A percentile compares a stretch with the other conserved stretches of the same genome.
Conservation (phyloP, 441 rosid species). For the Eutrema salsugineum region DNA sequence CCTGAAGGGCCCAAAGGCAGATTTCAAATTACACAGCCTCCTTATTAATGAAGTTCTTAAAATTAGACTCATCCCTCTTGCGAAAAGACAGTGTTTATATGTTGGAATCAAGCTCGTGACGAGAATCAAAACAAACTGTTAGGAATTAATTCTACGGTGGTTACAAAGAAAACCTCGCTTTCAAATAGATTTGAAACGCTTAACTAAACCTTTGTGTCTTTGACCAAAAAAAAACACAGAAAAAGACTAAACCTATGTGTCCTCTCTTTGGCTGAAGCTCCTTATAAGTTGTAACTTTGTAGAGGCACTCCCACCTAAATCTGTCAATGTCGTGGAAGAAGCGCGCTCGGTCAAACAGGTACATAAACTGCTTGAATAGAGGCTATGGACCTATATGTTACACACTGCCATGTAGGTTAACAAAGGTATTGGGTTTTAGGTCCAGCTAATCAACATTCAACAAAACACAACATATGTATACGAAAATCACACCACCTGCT, state of each 20-base stretch:
- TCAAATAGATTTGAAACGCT: not conserved
- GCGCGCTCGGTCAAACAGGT: not conserved
- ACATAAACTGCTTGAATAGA: not conserved
- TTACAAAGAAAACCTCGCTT: not conserved
- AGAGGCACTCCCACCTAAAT: not conserved
- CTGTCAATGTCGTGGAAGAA: not conserved
- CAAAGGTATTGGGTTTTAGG: not conserved
- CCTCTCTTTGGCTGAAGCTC: not conserved
- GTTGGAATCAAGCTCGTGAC: too few relatives aligned
- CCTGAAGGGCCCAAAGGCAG: not conserved
- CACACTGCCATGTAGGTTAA: not conserved
- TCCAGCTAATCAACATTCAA: not conserved
- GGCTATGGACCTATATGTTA: not conserved
- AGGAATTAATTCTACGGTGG: too few relatives aligned
- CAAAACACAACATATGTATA: not conserved
- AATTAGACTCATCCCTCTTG: not conserved
- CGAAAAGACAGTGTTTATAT: too few relatives aligned
- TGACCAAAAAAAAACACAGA: too few relatives aligned
- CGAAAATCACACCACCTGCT: not conserved
- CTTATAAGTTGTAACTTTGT: not conserved
- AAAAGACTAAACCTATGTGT: too few relatives aligned
- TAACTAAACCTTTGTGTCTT: not conserved
- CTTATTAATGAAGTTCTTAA: not conserved
- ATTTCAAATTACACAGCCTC: not conserved
- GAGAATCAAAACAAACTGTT: too few relatives aligned